Conservation (phyloP, 495 filamentous ascomycete species). For the Podospora anserina region DNA sequence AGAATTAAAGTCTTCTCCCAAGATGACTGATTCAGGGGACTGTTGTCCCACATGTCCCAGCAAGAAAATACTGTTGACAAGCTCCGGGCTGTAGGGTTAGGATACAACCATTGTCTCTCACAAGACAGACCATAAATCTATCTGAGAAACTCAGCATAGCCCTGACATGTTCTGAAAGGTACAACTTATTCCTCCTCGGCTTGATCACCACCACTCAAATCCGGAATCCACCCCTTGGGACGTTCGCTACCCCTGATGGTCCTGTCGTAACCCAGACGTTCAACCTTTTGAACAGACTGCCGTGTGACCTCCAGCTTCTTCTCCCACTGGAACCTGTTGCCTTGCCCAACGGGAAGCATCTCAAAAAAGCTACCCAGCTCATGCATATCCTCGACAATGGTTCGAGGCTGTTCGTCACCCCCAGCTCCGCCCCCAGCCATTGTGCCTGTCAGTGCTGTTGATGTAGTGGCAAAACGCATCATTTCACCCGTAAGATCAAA, state of each 20-base stretch:
- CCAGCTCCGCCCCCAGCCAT: conserved; percentile 47
- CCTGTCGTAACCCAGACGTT: conserved; percentile 82
- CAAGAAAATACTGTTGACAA: background rate
- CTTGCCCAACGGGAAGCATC: conserved; percentile 55
- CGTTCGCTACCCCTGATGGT: conserved; percentile 81
- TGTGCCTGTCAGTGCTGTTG: conserved; percentile 61
- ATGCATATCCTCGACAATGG: conserved; percentile 73
- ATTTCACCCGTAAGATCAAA: conserved; percentile 92
- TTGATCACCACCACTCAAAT: conserved; percentile 48
- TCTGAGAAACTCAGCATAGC: background rate
- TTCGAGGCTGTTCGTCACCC: conserved; percentile 31
- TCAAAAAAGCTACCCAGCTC: conserved; percentile 71
- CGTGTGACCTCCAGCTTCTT: conserved; percentile 88
- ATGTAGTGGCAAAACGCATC: conserved; percentile 91
- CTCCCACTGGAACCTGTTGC: conserved; percentile 43
- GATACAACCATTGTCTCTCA: background rate
- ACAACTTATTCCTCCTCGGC: conserved; percentile 16
- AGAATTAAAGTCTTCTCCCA: background rate
- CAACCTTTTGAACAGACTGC: conserved; percentile 88
- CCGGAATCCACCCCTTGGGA: conserved; percentile 90
- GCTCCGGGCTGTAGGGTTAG: background rate
- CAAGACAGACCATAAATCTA: background rate
- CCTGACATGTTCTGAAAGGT: no score
- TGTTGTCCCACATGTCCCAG: background rate
- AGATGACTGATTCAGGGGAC: no score